A percentile compares a stretch with the other conserved stretches of the same genome.
These are phyloP conservation scores for Triticum urartu DNA, from an alignment of 176 grass and related monocot genomes.

Conservation along the genomic window DNA sequence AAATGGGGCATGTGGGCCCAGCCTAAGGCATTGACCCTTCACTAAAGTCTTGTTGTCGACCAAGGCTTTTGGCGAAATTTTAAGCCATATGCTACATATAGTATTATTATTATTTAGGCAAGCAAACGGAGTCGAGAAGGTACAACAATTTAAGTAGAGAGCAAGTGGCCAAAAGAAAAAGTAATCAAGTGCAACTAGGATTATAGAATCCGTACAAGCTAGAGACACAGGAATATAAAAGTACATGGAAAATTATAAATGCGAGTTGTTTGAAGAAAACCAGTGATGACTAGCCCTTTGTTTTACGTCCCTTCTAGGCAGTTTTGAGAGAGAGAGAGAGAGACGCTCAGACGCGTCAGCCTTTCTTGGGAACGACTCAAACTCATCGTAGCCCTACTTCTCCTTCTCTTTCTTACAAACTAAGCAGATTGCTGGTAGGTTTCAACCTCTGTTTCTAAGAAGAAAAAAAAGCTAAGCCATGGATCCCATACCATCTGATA, in stretches of 20 bases:
- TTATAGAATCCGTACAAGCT: conserved; percentile 8
- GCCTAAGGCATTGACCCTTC: background rate
- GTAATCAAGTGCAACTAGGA: background rate
- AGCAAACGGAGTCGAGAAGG: background rate
- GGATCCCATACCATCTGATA: too few relatives aligned
- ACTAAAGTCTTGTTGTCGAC: background rate
- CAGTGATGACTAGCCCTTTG: background rate
- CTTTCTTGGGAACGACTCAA: too few relatives aligned
- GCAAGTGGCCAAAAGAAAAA: conserved; percentile 24
- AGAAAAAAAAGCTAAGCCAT: too few relatives aligned
- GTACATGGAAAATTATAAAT: conserved; percentile 5
- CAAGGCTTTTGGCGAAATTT: background rate
- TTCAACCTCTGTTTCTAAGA: too few relatives aligned
- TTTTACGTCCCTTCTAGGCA: background rate
- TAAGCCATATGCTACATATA: background rate
- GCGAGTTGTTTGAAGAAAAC: conserved; percentile 1
- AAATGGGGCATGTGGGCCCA: background rate
- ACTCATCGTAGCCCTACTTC: too few relatives aligned
- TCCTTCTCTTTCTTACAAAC: too few relatives aligned
- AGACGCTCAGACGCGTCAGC: too few relatives aligned
- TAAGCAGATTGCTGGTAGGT: too few relatives aligned
- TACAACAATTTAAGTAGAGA: background rate
- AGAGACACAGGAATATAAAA: conserved; percentile 25
- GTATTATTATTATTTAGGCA: background rate
- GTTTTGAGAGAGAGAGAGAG: background rate